Conservation (phyloP, 345 rosid genomes). For the Eucalyptus cloeziana region DNA sequence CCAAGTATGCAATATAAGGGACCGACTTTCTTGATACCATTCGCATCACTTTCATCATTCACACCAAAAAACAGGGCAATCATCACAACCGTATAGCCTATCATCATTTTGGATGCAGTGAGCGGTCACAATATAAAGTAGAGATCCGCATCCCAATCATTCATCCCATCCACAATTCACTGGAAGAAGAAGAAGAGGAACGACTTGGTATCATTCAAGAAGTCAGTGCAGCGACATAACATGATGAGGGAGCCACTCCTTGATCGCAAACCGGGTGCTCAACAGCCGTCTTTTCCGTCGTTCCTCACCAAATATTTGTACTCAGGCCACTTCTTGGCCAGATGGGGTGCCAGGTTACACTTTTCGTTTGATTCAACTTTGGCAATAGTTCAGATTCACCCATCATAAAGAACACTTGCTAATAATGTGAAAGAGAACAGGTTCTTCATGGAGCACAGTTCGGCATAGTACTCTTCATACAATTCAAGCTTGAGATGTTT, state of each 20-base stretch:
- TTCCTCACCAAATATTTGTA: slow-evolving; percentile 32
- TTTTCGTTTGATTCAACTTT: background rate
- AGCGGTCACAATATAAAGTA: background rate
- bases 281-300: background rate
- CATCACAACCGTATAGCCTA: background rate
- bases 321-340: slow-evolving; percentile 63
- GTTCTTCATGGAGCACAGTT: background rate
- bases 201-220: background rate
- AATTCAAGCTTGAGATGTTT: background rate
- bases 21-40: background rate
- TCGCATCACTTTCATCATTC: background rate
- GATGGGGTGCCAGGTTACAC: slow-evolving; percentile 80
- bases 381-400: background rate
- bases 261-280: background rate
- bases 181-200: background rate
- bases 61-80: background rate
- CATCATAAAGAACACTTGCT: background rate
- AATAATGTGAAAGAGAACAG: background rate
- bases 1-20: background rate
- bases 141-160: background rate
- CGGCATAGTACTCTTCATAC: background rate
- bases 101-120: background rate
- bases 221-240: background rate
- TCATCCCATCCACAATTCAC: background rate
- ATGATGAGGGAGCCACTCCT: background rate